phyloP scores from a whole-genome alignment of 2,329 filamentous ascomycete species.

The Colletotrichum spaethianum region DNA sequence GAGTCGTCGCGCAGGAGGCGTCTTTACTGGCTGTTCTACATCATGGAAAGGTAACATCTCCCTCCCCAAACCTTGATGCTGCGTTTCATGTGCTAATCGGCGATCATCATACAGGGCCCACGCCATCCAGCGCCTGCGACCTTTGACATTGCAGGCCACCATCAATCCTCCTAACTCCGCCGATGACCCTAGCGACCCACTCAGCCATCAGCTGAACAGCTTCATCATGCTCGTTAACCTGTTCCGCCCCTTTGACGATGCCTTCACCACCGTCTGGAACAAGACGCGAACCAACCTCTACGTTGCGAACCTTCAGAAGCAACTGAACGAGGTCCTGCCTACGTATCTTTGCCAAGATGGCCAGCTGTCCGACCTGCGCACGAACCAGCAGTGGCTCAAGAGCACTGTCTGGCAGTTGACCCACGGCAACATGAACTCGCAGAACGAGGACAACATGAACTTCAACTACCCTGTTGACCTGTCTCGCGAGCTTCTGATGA shows the following conservation, averaged over 20 bases:
- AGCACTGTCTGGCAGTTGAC: slow-evolving; percentile 75
- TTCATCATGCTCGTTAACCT: slow-evolving; percentile 74
- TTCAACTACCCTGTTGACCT: slow-evolving; percentile 76
- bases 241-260: slow-evolving; percentile 77
- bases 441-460: slow-evolving; percentile 67
- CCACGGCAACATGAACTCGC: slow-evolving; percentile 64
- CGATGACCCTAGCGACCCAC: slow-evolving; percentile 72
- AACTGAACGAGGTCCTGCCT: slow-evolving; percentile 70
- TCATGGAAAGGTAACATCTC: slow-evolving; percentile 75
- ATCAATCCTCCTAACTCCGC: slow-evolving; percentile 75
- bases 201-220: slow-evolving; percentile 65
- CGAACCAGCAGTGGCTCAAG: slow-evolving; percentile 77
- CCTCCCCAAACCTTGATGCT: slow-evolving; percentile 1
- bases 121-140: slow-evolving; percentile 78
- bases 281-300: slow-evolving; percentile 73
- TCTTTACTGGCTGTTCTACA: slow-evolving; percentile 81
- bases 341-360: slow-evolving; percentile 67
- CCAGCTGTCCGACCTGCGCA: slow-evolving; percentile 68
- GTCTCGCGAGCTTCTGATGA: slow-evolving; percentile 72
- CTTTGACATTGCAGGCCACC: slow-evolving; percentile 78
- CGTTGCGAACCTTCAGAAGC: slow-evolving; percentile 72
- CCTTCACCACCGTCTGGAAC: slow-evolving; percentile 76
- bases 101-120: slow-evolving; percentile 67
- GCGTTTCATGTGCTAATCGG: slow-evolving; percentile 30
- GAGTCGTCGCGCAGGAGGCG: slow-evolving; percentile 76